Conservation (phyloP, 768 basidiomycete genomes). For the Suillus clintonianus region DNA sequence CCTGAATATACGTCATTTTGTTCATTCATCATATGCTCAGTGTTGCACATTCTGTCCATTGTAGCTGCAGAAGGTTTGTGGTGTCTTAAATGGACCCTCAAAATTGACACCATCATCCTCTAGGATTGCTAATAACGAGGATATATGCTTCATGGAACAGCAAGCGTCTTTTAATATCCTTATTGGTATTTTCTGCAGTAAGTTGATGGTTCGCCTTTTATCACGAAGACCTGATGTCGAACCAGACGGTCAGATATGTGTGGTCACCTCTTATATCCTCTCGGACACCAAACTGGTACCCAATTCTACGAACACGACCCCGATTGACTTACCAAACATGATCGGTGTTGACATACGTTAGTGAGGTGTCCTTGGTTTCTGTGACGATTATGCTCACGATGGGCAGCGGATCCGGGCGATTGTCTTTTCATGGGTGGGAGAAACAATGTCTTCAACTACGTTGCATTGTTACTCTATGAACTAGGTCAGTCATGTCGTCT, state of each 20-base stretch:
- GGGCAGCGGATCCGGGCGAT: not conserved
- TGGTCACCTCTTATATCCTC: not conserved
- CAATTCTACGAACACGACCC: not conserved
- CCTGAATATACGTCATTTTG: not conserved
- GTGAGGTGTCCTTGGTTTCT: not conserved
- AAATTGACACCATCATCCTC: not conserved
- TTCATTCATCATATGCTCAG: not conserved
- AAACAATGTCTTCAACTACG: not conserved
- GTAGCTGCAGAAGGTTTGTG: not conserved
- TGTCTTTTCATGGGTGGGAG: not conserved
- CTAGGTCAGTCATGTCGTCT: not conserved
- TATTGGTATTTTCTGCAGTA: not conserved
- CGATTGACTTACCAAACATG: too few relatives aligned
- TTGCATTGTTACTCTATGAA: not conserved
- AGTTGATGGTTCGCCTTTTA: not conserved
- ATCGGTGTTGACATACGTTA: not conserved
- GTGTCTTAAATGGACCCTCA: not conserved
- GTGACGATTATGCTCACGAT: not conserved
- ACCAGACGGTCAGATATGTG: not conserved
- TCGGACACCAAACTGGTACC: not conserved
- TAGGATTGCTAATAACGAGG: not conserved
- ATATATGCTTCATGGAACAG: not conserved
- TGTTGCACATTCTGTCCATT: not conserved
- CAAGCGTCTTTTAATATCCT: not conserved
- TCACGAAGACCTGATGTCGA: not conserved